Conservation (phyloP, 2,329 filamentous ascomycete species). For the Pleomassaria siparia region DNA sequence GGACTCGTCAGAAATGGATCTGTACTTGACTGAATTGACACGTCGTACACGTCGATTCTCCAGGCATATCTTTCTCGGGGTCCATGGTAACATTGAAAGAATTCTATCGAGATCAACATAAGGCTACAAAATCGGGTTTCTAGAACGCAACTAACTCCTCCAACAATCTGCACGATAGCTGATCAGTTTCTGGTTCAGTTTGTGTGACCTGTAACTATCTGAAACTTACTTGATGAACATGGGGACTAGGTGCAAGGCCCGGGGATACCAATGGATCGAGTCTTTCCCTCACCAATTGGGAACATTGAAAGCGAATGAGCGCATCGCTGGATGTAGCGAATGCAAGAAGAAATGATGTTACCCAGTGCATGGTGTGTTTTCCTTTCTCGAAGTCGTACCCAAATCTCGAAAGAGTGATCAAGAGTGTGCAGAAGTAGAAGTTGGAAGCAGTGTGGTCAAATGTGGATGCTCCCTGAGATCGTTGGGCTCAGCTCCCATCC, state of each 20-base stretch:
- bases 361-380: slow-evolving; percentile 24
- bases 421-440: not conserved
- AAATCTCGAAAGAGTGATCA: slow-evolving; percentile 1
- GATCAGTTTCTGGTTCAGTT: too few relatives aligned
- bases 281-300: slow-evolving; percentile 23
- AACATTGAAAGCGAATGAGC: slow-evolving; percentile 26
- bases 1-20: too few relatives aligned
- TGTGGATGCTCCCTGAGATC: too few relatives aligned
- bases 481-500: too few relatives aligned
- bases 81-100: slow-evolving; percentile 24
- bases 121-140: not conserved
- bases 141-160: slow-evolving; percentile 14
- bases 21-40: slow-evolving; percentile 23
- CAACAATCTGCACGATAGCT: slow-evolving; percentile 15
- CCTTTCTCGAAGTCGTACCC: slow-evolving; percentile 5
- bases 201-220: too few relatives aligned
- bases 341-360: slow-evolving; percentile 12
- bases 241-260: slow-evolving; percentile 19
- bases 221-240: slow-evolving; percentile 29
- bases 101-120: slow-evolving; percentile 12
- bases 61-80: slow-evolving; percentile 17
- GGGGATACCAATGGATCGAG: slow-evolving; percentile 24
- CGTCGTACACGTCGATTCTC: slow-evolving; percentile 22
- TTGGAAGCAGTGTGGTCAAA: too few relatives aligned
- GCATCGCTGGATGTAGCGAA: slow-evolving; percentile 18